Base-by-base conservation (phyloP, 1,284 basidiomycete species). In the Rhodotorula glutinis region DNA sequence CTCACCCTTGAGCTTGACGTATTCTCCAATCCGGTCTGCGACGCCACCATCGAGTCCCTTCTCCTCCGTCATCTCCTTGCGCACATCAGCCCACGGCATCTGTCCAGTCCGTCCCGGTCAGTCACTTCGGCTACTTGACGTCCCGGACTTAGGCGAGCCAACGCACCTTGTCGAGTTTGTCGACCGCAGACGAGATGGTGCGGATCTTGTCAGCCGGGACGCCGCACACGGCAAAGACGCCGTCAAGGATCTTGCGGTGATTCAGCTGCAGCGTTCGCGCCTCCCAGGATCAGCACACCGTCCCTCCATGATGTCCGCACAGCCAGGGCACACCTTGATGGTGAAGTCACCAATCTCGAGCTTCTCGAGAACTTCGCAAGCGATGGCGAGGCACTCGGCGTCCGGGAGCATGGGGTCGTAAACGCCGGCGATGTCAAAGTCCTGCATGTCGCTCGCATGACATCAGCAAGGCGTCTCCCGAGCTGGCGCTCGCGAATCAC, bases 381-480 rank as follows among this genome's bases (percentile, higher is more conserved):
- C 76, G 70, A 98, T 81, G 73, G 87, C 88, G 65, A 98, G 84
- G 44, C 96, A 82, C 79, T 98, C 96, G 2, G 92, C 90, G 77
- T 98, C 96, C 21, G 95, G 92, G 62, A 99, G 89, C 95, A 99
- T 98, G 7, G 91, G 81, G 79, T 99, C 95, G 86, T 90, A 95
- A 11, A 80, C 77, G 30, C 95, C 95, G n/a, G 91, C 87, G 71
- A 98, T 94, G 80, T 98, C 96, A 76, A 98, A 91, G 79, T 98
- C 95, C 92, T 87, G 71, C 25, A 13, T 8, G 49, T 16, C 11
- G 25, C n/a, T 27, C 25, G 25, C 11, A 9, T 27, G n/a, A 16
- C 25, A 14, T 17, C 25, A 23, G 14, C 80, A 11, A 14, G 16
- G 19, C 19, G 3, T 29, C 16, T 27, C 25, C 25, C 13, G 3